These are phyloP conservation scores for Flaveria brownii DNA, from an alignment of 129 eudicot species.

Conservation along the genomic window DNA sequence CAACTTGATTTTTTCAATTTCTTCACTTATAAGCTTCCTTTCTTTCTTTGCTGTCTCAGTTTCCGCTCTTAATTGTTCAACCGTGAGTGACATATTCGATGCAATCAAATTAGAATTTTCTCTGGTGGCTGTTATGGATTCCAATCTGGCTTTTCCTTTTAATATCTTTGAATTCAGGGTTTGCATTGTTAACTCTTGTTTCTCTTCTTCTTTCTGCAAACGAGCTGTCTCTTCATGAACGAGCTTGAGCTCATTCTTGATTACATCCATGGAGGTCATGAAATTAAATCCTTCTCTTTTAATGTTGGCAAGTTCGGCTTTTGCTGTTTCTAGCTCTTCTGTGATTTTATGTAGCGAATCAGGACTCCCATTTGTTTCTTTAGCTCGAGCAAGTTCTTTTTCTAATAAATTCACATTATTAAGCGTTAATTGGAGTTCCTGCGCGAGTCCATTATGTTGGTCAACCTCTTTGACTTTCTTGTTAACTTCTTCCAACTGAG, in stretches of 20 bases:
- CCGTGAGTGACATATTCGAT: constrained; percentile 44
- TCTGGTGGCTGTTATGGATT: constrained; percentile 48
- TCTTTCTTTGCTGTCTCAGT: constrained; percentile 56
- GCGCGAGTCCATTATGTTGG: constrained; percentile 41
- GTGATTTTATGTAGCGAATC: constrained; percentile 32
- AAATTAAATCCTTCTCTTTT: constrained; percentile 57
- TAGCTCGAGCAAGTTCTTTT: constrained; percentile 46
- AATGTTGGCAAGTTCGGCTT: constrained; percentile 51
- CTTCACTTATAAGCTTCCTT: constrained; percentile 39
- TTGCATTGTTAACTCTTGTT: constrained; percentile 49
- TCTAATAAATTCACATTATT: constrained; percentile 46
- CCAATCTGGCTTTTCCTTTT: constrained; percentile 63
- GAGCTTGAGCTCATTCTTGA: constrained; percentile 53
- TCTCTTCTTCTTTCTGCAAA: constrained; percentile 52
- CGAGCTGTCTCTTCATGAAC: constrained; percentile 44
- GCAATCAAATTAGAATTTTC: constrained; percentile 51
- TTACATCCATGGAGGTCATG: constrained; percentile 71
- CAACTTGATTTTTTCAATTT: constrained; percentile 41
- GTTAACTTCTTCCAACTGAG: constrained; percentile 46
- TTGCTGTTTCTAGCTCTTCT: constrained; percentile 52
- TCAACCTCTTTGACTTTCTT: constrained; percentile 46
- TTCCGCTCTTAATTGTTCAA: constrained; percentile 59
- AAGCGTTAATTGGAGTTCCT: constrained; percentile 46
- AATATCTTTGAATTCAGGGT: constrained; percentile 64
- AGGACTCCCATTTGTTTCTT: constrained; percentile 40